Percentiles rank a stretch among this genome's conserved stretches.
Conservation (phyloP, 2,329 filamentous ascomycete species). For the Metarhizium guizhouense region DNA sequence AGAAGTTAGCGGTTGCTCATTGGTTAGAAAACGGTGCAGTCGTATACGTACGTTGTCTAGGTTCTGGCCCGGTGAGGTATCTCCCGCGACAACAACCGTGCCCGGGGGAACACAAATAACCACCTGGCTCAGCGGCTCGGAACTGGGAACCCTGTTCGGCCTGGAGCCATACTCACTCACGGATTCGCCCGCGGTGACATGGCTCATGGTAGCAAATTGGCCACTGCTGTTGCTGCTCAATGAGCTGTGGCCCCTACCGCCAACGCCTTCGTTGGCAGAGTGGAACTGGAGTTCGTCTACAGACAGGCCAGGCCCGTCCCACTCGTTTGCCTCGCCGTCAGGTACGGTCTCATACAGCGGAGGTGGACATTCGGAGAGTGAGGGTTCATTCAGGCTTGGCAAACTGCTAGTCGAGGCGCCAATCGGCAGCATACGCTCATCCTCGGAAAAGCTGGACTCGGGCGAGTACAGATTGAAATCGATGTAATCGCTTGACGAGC, state of each 20-base stretch:
- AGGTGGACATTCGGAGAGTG: conserved; percentile 3
- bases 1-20: conserved; percentile 10
- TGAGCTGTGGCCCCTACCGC: background rate
- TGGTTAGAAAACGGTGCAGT: background rate
- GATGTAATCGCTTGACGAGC: conserved; percentile 30
- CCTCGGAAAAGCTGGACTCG: conserved; percentile 36
- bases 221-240: background rate
- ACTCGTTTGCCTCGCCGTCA: background rate
- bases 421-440: conserved; percentile 32
- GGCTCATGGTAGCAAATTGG: background rate
- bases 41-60: conserved; percentile 11
- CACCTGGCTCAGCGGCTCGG: background rate
- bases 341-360: background rate
- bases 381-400: conserved; percentile 6
- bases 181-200: background rate
- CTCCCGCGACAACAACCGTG: background rate
- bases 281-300: background rate
- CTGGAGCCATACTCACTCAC: background rate
- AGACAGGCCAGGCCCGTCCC: background rate
- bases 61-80: background rate
- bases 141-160: background rate
- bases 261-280: background rate
- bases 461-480: conserved; percentile 51
- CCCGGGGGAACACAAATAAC: background rate
- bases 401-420: conserved; percentile 9